Conservation (phyloP, 2,329 filamentous ascomycete genomes). For the Chaetomium sp. region DNA sequence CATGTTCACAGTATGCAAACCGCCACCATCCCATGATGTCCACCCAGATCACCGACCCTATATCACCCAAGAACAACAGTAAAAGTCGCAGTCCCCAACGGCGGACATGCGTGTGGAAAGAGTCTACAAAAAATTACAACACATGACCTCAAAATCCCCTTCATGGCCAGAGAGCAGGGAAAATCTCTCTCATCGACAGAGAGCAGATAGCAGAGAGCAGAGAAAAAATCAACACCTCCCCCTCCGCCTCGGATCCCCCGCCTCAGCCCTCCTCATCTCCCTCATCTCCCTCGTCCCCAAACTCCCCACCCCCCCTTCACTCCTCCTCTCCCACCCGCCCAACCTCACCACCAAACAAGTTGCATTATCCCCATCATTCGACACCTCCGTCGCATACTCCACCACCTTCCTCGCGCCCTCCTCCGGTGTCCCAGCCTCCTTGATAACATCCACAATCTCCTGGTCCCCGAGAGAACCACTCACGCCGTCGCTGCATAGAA, state of each 20-base stretch:
- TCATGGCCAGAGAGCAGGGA: no score
- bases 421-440: constrained; percentile 87
- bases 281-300: constrained; percentile 88
- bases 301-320: constrained; percentile 81
- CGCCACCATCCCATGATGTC: no score
- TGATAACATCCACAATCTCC: constrained; percentile 92
- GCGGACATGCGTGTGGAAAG: no score
- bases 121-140: no score
- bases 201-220: no score
- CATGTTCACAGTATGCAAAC: no score
- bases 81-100: no score
- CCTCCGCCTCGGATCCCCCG: constrained; percentile 69
- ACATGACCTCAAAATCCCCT: no score
- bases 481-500: constrained; percentile 83
- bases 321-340: constrained; percentile 64
- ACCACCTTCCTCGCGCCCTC: constrained; percentile 75
- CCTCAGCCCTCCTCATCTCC: constrained; percentile 74
- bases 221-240: constrained; percentile 41
- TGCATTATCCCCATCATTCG: constrained; percentile 58
- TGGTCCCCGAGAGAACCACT: constrained; percentile 82
- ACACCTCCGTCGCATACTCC: constrained; percentile 82
- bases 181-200: no score
- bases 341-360: constrained; percentile 62
- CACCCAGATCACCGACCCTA: no score
- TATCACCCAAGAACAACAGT: no score